Base-by-base conservation (phyloP, 2,329 filamentous ascomycete species). In the Alternaria sp. region DNA sequence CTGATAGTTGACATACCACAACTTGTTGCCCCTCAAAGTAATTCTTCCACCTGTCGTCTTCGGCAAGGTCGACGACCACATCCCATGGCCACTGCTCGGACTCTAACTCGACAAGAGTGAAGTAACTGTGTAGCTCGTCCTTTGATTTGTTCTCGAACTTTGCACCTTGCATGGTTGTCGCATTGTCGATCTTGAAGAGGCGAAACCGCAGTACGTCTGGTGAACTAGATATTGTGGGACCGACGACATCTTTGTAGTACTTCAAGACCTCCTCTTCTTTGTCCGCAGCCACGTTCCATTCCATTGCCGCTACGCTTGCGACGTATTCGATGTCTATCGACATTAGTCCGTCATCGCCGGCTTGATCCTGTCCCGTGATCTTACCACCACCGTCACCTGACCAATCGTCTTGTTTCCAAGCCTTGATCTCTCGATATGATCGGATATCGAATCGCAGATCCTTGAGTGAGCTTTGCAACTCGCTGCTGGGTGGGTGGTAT, bases 81-180 rank as follows among this genome's bases (percentile, higher is more conserved):
- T 66, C 66, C 66, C 66, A 69, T 11, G 65, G 66, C 65, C 63
- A 67, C 32, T 69, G 56, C 28, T 67, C 65, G 4, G 60, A 61
- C 34, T 58, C 65, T 22, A 67, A 44, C 49, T 69, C 66, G 9
- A 63, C 60, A 4, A 64, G 32, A 2, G 60, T 64, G 27, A 69
- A 62, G 30, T 58, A 66, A 5, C 46, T 60, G 32, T 66, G 58
- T 49, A 67, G 32, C 2, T 51, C 5, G 7, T 61, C 36, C 34
- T 54, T 63, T 3, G 66, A 61, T 36, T 60, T 57, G 16, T 56
- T 54, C 36, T 22, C 36, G 18, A 49, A 44, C 16, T 49, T 22
- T 3, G 41, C 41, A n/a, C 49, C 55, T n/a, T 64, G 25, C 38
- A 62, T 18, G 4, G 50, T 54, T 9, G 55, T 60, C 22, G 60